phyloP scores from a whole-genome alignment of 371 early-diverging fungal species.

The Fennellomyces sp. region DNA sequence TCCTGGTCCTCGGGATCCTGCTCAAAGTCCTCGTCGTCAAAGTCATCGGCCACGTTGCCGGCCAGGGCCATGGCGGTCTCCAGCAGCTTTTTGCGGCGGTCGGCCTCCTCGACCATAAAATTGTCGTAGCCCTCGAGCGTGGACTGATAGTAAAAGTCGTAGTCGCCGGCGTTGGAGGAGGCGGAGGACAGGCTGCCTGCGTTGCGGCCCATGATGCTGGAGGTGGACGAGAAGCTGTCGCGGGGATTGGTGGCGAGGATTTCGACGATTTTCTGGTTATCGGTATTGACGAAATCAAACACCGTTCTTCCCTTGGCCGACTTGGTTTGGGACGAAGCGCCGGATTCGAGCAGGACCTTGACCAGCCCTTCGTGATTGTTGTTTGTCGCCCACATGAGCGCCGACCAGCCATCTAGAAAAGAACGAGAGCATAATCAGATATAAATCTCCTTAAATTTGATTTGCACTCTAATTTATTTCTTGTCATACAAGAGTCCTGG shows the following conservation, averaged over 20 bases:
- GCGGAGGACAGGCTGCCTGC: slow-evolving; percentile 30
- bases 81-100: slow-evolving; percentile 42
- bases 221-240: slow-evolving; percentile 60
- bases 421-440: neutral
- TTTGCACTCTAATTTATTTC: neutral
- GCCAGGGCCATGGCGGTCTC: slow-evolving; percentile 41
- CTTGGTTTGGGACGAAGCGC: slow-evolving; percentile 75
- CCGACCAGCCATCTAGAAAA: slow-evolving; percentile 86
- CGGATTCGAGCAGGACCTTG: slow-evolving; percentile 74
- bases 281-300: slow-evolving; percentile 71
- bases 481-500: slow-evolving; percentile 59
- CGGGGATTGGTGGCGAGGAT: slow-evolving; percentile 60
- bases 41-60: slow-evolving; percentile 16
- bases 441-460: slow-evolving; percentile 1
- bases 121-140: slow-evolving; percentile 46
- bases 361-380: slow-evolving; percentile 81
- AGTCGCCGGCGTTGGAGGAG: slow-evolving; percentile 35
- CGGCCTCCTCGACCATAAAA: slow-evolving; percentile 55
- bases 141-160: slow-evolving; percentile 54
- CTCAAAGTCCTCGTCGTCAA: slow-evolving; percentile 17
- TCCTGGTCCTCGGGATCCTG: slow-evolving; percentile 20
- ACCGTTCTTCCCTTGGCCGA: slow-evolving; percentile 82
- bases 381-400: slow-evolving; percentile 95
- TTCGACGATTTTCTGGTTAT: slow-evolving; percentile 61
- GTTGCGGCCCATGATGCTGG: slow-evolving; percentile 35